Base-by-base conservation (phyloP, 1,284 basidiomycete genomes). In the Austroboletus novae-zelandiae region DNA sequence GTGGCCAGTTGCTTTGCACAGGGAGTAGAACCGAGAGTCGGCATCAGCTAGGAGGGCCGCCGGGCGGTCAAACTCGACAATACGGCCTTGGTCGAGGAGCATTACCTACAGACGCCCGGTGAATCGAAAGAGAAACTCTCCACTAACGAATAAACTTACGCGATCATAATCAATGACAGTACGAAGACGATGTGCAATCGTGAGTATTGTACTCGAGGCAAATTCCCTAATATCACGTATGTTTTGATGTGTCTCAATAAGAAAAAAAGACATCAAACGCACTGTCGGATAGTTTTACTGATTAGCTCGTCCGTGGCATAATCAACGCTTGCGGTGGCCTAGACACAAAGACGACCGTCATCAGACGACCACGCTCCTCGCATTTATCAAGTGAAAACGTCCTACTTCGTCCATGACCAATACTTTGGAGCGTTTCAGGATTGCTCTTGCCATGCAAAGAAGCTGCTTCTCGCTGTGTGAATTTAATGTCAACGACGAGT, bases 41-140 rank as follows among this genome's bases (percentile, higher is more conserved):
- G 79, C 61, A 60, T 94, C 71, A 18, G 77, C 73, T 20, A 97
- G 76, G 40, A 96, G 74, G 11, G 73, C 74, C 8, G 75, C 74
- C 0, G 94, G 93, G 45, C 68, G 70, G 61, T 90, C 91, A 60
- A 86, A 94, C 64, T 96, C 94, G 3, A 84, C 76, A 48, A 97
- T 91, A 3, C 77, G 78, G 8, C 92, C 91, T 66, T 92, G 81
- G 54, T 94, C 91, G n/a, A 94, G 80, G 36, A 94, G 76, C 83
- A 95, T 91, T 39, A 91, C 83, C 86, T 89, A 20, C 10, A 27
- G 35, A 45, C 18, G n/a, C 9, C 13, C 1, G 7, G 10, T 57
- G 9, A 53, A 34, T 30, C 17, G 9, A 13, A 39, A 9, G 44
- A 44, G 20, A 31, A 10, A 9, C 37, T 25, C 27, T 27, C 4